A percentile compares a stretch with the other conserved stretches of the same genome.
phyloP scores from a whole-genome alignment of 352 stramenopile genomes.

The Lagenidium sp. region DNA sequence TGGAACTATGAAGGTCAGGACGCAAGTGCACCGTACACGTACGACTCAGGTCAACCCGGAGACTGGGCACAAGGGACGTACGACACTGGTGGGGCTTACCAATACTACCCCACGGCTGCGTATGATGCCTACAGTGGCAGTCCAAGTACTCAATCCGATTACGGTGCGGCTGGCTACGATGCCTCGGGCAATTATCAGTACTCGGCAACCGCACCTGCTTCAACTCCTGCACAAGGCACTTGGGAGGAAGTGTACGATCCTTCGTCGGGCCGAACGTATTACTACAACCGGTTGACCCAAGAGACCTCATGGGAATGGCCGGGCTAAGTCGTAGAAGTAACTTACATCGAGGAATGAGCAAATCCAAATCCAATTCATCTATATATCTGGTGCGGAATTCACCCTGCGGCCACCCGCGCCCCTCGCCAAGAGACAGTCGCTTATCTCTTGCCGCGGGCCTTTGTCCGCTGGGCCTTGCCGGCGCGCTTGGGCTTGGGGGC shows the following conservation, averaged over 20 bases:
- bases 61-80: too few species aligned
- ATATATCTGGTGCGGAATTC: neutral
- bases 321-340: too few species aligned
- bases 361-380: neutral
- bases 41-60: neutral
- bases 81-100: too few species aligned
- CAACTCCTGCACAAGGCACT: neutral
- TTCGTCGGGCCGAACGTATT: slow-evolving; percentile 37
- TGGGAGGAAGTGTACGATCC: slow-evolving; percentile 72
- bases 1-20: too few species aligned
- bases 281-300: slow-evolving; percentile 50
- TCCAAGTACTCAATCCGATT: slow-evolving; percentile 1
- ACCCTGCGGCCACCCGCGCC: too few species aligned
- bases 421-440: too few species aligned
- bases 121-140: too few species aligned
- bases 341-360: too few species aligned
- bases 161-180: neutral
- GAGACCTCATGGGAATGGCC: slow-evolving; percentile 39
- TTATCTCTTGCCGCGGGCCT: slow-evolving; percentile 21
- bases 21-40: neutral
- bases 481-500: slow-evolving; percentile 15
- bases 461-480: slow-evolving; percentile 17
- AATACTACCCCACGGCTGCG: too few species aligned
- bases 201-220: too few species aligned
- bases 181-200: too few species aligned